These are phyloP conservation scores for Anthostomella pinea DNA, from an alignment of 2,329 filamentous ascomycete species.

Conservation along the genomic window DNA sequence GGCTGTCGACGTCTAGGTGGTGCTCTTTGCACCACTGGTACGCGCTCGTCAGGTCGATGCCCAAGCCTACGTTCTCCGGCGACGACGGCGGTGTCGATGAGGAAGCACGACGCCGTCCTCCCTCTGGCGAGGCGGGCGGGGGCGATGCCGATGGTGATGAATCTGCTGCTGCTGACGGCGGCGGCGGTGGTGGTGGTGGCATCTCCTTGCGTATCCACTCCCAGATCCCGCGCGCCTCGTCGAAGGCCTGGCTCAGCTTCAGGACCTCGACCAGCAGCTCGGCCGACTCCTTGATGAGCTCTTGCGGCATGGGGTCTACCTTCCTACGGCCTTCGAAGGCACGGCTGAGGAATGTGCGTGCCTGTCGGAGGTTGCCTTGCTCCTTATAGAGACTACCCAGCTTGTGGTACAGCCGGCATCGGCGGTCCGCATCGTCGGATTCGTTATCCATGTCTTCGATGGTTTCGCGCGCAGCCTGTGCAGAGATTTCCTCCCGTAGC, in stretches of 20 bases:
- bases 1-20: slow-evolving; percentile 24
- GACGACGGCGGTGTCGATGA: slow-evolving; percentile 4
- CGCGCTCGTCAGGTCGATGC: slow-evolving; percentile 10
- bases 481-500: slow-evolving; percentile 20
- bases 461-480: too few relatives aligned
- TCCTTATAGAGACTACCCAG: slow-evolving; percentile 24
- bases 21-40: slow-evolving; percentile 28
- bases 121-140: too few relatives aligned
- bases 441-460: slow-evolving; percentile 7
- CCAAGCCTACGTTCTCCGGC: slow-evolving; percentile 4
- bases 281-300: slow-evolving; percentile 23
- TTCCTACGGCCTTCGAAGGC: slow-evolving; percentile 23
- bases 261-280: slow-evolving; percentile 24
- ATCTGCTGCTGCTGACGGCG: too few relatives aligned
- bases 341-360: slow-evolving; percentile 19
- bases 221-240: slow-evolving; percentile 27
- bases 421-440: slow-evolving; percentile 15
- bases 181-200: neutral
- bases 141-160: too few relatives aligned
- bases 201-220: slow-evolving; percentile 22
- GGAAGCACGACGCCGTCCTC: too few relatives aligned
- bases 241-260: slow-evolving; percentile 19
- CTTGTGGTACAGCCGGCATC: slow-evolving; percentile 27
- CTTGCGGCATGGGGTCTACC: slow-evolving; percentile 11
- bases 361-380: slow-evolving; percentile 15